A percentile compares a stretch with the other conserved stretches of the same genome.
These are phyloP conservation scores for Lecanoromycetidae sp. DNA, from an alignment of 2,329 filamentous ascomycete genomes.

Conservation along the genomic window DNA sequence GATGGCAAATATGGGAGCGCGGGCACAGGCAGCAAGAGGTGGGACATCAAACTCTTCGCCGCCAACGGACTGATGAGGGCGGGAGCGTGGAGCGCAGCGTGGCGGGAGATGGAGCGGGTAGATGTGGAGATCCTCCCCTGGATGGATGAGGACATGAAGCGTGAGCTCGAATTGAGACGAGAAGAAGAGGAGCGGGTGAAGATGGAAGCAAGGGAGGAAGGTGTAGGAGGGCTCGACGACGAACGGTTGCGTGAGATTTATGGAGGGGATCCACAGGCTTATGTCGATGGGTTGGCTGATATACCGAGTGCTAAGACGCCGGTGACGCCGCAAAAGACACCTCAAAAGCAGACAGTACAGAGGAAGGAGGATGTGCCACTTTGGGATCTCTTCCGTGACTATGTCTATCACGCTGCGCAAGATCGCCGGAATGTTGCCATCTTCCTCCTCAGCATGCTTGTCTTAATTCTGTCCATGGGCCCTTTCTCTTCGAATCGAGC, in stretches of 20 bases:
- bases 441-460: slow-evolving; percentile 32
- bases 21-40: slow-evolving; percentile 40
- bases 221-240: slow-evolving; percentile 12
- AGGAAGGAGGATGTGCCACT: slow-evolving; percentile 36
- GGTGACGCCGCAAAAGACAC: not conserved
- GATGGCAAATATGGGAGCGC: slow-evolving; percentile 30
- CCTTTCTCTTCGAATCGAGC: not conserved
- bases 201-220: slow-evolving; percentile 6
- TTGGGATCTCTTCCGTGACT: slow-evolving; percentile 41
- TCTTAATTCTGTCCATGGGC: slow-evolving; percentile 30
- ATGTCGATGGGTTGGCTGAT: slow-evolving; percentile 12
- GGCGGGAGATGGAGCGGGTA: slow-evolving; percentile 97
- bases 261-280: slow-evolving; percentile 15
- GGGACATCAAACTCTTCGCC: slow-evolving; percentile 72
- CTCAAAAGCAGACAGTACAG: not conserved
- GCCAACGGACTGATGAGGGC: slow-evolving; percentile 89
- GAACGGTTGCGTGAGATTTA: slow-evolving; percentile 18
- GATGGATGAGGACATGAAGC: slow-evolving; percentile 42
- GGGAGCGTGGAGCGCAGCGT: slow-evolving; percentile 84
- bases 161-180: slow-evolving; percentile 35
- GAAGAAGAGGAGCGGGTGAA: slow-evolving; percentile 29
- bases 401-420: slow-evolving; percentile 38
- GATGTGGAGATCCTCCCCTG: slow-evolving; percentile 80
- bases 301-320: not conserved
- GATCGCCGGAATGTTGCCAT: slow-evolving; percentile 44